Conservation (phyloP, 2,329 filamentous ascomycete species). For the Gnomoniopsis smithogilvyi region DNA sequence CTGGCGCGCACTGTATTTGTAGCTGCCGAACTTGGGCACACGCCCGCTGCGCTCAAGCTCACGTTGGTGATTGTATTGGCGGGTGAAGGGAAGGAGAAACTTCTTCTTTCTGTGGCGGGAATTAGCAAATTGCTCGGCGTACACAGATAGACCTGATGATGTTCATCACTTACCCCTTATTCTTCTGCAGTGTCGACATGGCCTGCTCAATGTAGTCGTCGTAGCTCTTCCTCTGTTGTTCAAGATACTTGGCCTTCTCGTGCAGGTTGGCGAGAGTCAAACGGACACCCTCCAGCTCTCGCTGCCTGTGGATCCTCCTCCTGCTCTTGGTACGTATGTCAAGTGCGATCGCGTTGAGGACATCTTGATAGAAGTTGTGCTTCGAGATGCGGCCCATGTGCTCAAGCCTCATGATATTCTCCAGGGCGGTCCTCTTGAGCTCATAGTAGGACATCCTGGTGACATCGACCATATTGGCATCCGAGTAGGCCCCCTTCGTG, state of each 20-base stretch:
- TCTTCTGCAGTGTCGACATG: slow-evolving; percentile 94
- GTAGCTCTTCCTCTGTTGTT: slow-evolving; percentile 94
- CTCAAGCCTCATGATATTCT: slow-evolving; percentile 90
- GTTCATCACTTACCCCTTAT: slow-evolving; percentile 67
- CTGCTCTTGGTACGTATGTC: slow-evolving; percentile 98
- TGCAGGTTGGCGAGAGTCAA: slow-evolving; percentile 72
- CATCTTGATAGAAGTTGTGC: slow-evolving; percentile 91
- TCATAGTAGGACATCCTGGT: slow-evolving; percentile 87
- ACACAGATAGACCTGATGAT: background rate
- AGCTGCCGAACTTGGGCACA: slow-evolving; percentile 95
- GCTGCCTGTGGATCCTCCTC: slow-evolving; percentile 83
- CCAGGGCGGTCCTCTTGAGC: slow-evolving; percentile 86
- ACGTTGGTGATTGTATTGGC: slow-evolving; percentile 97
- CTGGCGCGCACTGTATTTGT: slow-evolving; percentile 90
- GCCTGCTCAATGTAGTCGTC: slow-evolving; percentile 99
- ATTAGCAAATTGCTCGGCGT: slow-evolving; percentile 21
- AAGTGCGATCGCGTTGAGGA: slow-evolving; percentile 94
- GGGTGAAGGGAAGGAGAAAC: slow-evolving; percentile 94
- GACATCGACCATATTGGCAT: slow-evolving; percentile 83
- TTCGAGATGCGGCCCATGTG: slow-evolving; percentile 82
- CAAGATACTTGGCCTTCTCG: slow-evolving; percentile 86
- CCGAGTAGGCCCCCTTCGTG: slow-evolving; percentile 83
- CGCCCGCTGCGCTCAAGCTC: slow-evolving; percentile 90
- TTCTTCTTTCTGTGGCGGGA: slow-evolving; percentile 66
- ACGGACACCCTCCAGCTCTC: slow-evolving; percentile 81